Base-by-base conservation (phyloP, 1,284 basidiomycete genomes). In the Apiotrichum porosum region DNA sequence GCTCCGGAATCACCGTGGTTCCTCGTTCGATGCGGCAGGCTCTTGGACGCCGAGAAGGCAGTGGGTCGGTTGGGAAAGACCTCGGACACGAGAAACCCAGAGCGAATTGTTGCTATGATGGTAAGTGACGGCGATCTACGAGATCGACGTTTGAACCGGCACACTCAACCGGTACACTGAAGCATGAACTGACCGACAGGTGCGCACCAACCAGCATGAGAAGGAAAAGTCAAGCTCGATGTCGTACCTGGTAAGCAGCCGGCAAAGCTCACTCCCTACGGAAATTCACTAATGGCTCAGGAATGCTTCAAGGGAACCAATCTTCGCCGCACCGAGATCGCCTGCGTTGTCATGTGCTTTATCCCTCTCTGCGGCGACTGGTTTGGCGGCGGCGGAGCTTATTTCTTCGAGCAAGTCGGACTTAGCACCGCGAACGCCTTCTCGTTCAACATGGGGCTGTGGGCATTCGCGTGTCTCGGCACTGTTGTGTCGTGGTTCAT, bases 151-250 rank as follows among this genome's bases (percentile, higher is more conserved):
- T 51, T 63, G 73, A 51, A 66, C 68, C 19, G 73, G n/a, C n/a
- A n/a, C n/a, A n/a, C n/a, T n/a, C n/a, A n/a, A n/a, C n/a, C n/a
- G n/a, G n/a, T n/a, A n/a, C n/a, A n/a, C n/a, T n/a, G n/a, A n/a
- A n/a, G n/a, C n/a, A 73, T 41, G 69, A 73, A 57, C 67, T 66
- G 8, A 57, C 78, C 37, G 73, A 73, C 45, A 74, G 66, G 72
- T 66, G 30, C 66, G 71, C 53, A 74, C 74, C 35, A 69, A 72
- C 58, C 58, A 66, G 47, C 51, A 52, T 30, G 64, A 68, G 45
- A 42, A 58, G 36, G 44, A 50, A 12, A 52, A 44, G 8, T 49
- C 41, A 9, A 58, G 61, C 0, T 37, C 51, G 5, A 39, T 68
- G 6, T 61, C 47, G 14, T 68, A 61, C 52, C 13, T 44, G 9